Evolutionary conservation across 2,329 filamentous ascomycete species (phyloP).

Genomic region (Fusarium incarnatum): DNA sequence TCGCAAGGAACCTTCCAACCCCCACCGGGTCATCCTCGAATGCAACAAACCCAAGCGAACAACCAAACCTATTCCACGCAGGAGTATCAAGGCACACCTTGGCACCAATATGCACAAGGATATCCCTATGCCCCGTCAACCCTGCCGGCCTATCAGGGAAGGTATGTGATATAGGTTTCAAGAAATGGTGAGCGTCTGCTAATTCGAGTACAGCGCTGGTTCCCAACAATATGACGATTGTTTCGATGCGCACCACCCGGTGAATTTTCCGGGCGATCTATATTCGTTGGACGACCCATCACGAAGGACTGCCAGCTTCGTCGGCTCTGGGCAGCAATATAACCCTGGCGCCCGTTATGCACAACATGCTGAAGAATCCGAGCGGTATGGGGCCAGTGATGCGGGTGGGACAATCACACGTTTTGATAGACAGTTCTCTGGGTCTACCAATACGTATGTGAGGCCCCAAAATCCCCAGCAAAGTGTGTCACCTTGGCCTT

Average conservation of each 20-base stretch:
- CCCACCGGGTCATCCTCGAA: neutral
- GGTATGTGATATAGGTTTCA: slow-evolving; percentile 2
- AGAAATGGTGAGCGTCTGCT: neutral
- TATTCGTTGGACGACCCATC: neutral
- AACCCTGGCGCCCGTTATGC: neutral
- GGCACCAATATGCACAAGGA: neutral
- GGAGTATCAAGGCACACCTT: neutral
- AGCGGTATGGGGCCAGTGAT: neutral
- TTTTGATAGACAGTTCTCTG: slow-evolving; percentile 16
- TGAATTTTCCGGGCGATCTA: slow-evolving; percentile 1
- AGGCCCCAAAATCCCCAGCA: neutral
- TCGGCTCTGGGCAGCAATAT: neutral
- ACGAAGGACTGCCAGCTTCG: slow-evolving; percentile 14
- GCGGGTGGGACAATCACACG: slow-evolving; percentile 1
- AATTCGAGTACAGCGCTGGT: neutral
- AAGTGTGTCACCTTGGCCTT: neutral
- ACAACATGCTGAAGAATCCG: neutral
- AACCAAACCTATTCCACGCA: neutral
- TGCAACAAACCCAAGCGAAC: neutral
- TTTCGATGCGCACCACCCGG: neutral
- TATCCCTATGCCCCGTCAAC: slow-evolving; percentile 9
- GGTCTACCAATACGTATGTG: neutral
- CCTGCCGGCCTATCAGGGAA: slow-evolving; percentile 22
- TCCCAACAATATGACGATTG: neutral
- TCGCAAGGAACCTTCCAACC: neutral